A percentile compares a stretch with the other conserved stretches of the same genome.
phyloP scores from a whole-genome alignment of 352 stramenopile genomes.

The Globisporangium spiculum region DNA sequence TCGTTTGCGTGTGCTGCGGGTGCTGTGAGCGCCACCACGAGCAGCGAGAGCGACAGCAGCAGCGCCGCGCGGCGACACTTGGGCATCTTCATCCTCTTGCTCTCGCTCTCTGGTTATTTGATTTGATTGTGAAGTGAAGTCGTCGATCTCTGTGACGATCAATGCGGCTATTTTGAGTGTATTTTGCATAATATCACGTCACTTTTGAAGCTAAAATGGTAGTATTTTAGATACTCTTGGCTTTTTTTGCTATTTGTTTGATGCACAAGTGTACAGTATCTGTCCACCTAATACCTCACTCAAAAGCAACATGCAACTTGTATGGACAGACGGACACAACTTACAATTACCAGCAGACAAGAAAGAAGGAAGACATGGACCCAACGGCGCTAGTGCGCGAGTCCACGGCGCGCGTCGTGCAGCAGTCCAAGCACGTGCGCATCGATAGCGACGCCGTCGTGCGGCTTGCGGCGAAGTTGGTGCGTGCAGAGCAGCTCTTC shows the following conservation, averaged over 20 bases:
- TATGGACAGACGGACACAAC: neutral
- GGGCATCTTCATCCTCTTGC: neutral
- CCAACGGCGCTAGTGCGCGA: conserved; percentile 47
- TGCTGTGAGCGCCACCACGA: neutral
- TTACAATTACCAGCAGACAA: neutral
- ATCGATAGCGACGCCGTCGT: conserved; percentile 32
- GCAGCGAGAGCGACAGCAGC: neutral
- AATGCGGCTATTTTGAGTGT: neutral
- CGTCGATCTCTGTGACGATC: neutral
- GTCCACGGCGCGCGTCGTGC: conserved; percentile 48
- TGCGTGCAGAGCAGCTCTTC: conserved; percentile 13
- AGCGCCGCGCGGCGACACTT: neutral
- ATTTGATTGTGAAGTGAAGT: neutral
- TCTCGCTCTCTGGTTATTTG: neutral
- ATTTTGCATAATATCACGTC: too few relatives aligned
- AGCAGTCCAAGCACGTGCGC: conserved; percentile 30
- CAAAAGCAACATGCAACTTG: neutral
- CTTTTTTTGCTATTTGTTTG: neutral
- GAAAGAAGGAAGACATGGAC: conserved; percentile 28
- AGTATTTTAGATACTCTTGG: neutral
- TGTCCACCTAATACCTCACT: neutral
- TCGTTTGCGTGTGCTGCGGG: neutral
- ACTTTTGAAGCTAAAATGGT: neutral
- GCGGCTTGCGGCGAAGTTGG: conserved; percentile 42
- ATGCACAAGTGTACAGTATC: neutral